A percentile compares a stretch with the other conserved stretches of the same genome.
Conservation (phyloP, 129 eudicot genomes). For the Flaveria ramosissima region DNA sequence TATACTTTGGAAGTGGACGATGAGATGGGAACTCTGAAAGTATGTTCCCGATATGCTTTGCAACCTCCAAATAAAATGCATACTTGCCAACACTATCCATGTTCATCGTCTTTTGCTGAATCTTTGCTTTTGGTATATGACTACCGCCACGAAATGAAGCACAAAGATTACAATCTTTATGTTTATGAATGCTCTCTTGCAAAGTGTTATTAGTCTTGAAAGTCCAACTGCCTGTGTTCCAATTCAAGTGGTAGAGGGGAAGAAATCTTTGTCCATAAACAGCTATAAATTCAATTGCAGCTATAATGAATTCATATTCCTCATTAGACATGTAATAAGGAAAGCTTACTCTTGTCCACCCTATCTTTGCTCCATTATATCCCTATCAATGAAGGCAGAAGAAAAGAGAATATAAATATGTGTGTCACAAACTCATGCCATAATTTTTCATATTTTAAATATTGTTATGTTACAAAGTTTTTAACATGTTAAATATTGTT, state of each 20-base stretch:
- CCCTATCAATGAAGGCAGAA: slow-evolving; percentile 43
- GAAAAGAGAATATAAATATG: neutral
- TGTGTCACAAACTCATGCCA: no score
- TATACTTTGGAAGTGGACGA: slow-evolving; percentile 45
- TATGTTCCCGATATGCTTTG: slow-evolving; percentile 46
- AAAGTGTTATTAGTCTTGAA: slow-evolving; percentile 37
- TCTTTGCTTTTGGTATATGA: slow-evolving; percentile 11
- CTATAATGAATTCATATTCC: slow-evolving; percentile 64
- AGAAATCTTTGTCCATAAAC: slow-evolving; percentile 70
- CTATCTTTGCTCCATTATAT: slow-evolving; percentile 65
- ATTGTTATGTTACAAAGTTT: no score
- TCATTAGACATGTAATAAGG: slow-evolving; percentile 78
- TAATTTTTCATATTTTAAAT: no score
- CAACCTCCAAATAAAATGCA: slow-evolving; percentile 52
- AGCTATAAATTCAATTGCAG: slow-evolving; percentile 62
- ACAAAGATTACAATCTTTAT: slow-evolving; percentile 6
- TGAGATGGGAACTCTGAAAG: slow-evolving; percentile 53
- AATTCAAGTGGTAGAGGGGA: slow-evolving; percentile 57
- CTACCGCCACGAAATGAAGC: neutral
- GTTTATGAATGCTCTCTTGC: slow-evolving; percentile 6
- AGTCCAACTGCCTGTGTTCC: slow-evolving; percentile 72
- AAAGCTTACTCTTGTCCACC: slow-evolving; percentile 83
- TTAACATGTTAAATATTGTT: no score
- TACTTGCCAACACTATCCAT: slow-evolving; percentile 16
- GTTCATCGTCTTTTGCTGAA: slow-evolving; percentile 8